Evolutionary conservation across 2,329 filamentous ascomycete species (phyloP), one percentile per base, ranked within the genome.

Genomic region (Colletotrichum neosansevieriae): DNA sequence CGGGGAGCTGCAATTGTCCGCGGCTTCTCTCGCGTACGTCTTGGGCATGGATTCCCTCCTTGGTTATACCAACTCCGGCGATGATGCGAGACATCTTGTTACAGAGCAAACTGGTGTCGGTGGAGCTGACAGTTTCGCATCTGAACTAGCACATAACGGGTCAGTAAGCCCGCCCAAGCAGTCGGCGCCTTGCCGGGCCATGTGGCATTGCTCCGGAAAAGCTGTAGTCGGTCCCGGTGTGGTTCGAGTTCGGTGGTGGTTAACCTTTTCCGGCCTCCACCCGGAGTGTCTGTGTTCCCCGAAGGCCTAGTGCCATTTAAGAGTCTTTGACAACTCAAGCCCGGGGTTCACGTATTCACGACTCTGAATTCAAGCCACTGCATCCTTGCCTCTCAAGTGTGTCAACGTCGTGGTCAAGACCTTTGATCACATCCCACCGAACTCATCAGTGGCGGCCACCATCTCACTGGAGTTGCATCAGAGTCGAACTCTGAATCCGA

Each of bases 191-290:
- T 47, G 40, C 45, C 21, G 17, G 12, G 40, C 65, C 66, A 69
- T 69, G 66, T 69, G 66, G 61, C 50, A 56, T 50, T 29, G 21
- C 61, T 60, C 61, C 61, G 66, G 61, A 69, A 60, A n/a, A 13
- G 66, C 45, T 40, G 36, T 66, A 66, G 66, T 54, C 24, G 19
- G 15, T 32, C 29, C 54, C 40, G 54, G 49, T 12, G 40, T 40
- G 42, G 32, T 21, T 15, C 36, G 9, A 3, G 7, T 4, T 50
- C 62, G 49, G 24, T 49, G 34, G 47, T 51, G 29, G 45, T 56
- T 66, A 56, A 44, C 66, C 61, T 29, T 49, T 69, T 69, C 66
- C 66, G 61, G 66, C 34, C 24, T n/a, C 17, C 32, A 50, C 5
- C 42, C 61, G 62, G 62, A 60, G 54, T 12, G n/a, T 42, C 38